phyloP scores from a whole-genome alignment of 345 rosid genomes.

The Microcos paniculata region DNA sequence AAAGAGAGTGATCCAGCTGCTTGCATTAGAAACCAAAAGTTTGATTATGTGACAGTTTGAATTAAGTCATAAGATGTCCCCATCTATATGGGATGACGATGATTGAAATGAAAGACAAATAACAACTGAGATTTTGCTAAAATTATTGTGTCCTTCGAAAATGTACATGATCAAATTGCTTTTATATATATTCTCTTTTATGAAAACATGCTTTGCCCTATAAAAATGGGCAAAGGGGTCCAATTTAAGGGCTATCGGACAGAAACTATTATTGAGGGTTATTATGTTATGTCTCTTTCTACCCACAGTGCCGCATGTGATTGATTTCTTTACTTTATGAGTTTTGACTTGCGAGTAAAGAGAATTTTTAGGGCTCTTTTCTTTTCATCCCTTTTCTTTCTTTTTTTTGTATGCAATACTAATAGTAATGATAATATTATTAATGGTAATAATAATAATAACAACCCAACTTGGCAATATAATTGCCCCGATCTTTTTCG shows the following conservation, averaged over 20 bases:
- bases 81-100: conserved; percentile 10
- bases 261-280: conserved; percentile 18
- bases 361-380: neutral
- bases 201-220: conserved; percentile 21
- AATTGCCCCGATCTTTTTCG: conserved; percentile 9
- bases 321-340: conserved; percentile 12
- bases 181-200: neutral
- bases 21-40: neutral
- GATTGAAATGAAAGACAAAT: conserved; percentile 12
- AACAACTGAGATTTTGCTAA: conserved; percentile 16
- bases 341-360: conserved; percentile 25
- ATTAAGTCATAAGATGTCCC: neutral
- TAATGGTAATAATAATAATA: neutral
- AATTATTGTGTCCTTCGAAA: conserved; percentile 15
- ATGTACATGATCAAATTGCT: neutral
- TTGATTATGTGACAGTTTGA: neutral
- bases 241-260: conserved; percentile 23
- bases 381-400: neutral
- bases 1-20: neutral
- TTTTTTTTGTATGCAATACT: neutral
- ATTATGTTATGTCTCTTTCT: conserved; percentile 31
- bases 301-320: conserved; percentile 24
- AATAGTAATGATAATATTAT: neutral
- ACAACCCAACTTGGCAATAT: neutral
- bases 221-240: conserved; percentile 24